Percentiles rank a stretch among this genome's conserved stretches.
phyloP scores from a whole-genome alignment of 495 filamentous ascomycete genomes.

The Amphirosellinia nigrospora region DNA sequence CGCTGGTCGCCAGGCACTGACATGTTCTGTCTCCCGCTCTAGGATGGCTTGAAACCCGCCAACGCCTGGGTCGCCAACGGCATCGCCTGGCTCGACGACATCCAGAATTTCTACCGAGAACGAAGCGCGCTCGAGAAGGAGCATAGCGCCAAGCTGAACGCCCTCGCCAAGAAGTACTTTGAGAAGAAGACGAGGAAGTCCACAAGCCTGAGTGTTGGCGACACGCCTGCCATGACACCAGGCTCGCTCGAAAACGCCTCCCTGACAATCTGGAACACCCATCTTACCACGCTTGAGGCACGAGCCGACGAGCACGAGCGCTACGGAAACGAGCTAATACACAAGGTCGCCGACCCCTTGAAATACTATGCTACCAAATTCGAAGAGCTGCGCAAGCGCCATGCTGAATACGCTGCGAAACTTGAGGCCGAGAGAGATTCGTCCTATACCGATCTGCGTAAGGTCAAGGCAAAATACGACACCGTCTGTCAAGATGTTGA shows the following conservation, averaged over 20 bases:
- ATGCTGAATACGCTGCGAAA: conserved; percentile 85
- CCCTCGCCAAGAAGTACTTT: conserved; percentile 90
- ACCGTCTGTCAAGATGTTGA: conserved; percentile 93
- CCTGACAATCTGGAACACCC: conserved; percentile 94
- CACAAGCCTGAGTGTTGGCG: conserved; percentile 88
- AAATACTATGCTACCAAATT: conserved; percentile 74
- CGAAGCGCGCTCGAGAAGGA: conserved; percentile 94
- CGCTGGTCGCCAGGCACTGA: conserved; percentile 22
- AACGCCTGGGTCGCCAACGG: conserved; percentile 89
- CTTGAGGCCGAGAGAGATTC: conserved; percentile 86
- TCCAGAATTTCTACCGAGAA: conserved; percentile 96
- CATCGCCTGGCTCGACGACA: conserved; percentile 94
- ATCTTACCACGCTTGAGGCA: conserved; percentile 86
- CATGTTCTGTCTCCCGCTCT: conserved; percentile 30
- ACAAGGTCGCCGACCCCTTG: conserved; percentile 82
- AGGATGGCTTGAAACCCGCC: conserved; percentile 95
- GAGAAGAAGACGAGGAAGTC: conserved; percentile 95
- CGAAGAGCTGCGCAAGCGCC: conserved; percentile 91
- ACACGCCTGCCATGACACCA: conserved; percentile 90
- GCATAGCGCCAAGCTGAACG: conserved; percentile 84
- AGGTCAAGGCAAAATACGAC: conserved; percentile 93
- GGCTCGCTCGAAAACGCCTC: conserved; percentile 96
- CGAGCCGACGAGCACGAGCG: conserved; percentile 88
- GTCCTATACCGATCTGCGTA: conserved; percentile 84
- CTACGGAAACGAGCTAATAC: conserved; percentile 74